A percentile compares a stretch with the other conserved stretches of the same genome.
Conservation (phyloP, 768 basidiomycete species). For the Cystobasidiopsis lactophilus region DNA sequence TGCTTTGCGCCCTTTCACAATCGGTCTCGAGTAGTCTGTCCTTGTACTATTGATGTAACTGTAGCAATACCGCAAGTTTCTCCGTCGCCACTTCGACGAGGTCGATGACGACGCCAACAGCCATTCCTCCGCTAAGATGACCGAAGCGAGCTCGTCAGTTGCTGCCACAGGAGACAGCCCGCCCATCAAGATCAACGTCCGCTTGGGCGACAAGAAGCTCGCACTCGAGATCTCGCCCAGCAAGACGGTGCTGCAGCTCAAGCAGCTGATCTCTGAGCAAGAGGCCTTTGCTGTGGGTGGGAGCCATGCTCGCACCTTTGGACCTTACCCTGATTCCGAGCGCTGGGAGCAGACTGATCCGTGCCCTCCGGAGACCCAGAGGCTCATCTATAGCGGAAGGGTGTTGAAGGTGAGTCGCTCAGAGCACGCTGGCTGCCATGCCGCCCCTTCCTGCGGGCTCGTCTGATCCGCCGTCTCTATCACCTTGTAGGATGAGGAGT, state of each 20-base stretch:
- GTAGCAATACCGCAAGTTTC: too few species aligned
- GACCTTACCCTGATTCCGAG: too few species aligned
- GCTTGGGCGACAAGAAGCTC: slow-evolving; percentile 54
- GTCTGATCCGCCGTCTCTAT: background rate
- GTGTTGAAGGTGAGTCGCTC: slow-evolving; percentile 20
- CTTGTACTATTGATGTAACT: too few species aligned
- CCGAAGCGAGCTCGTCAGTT: too few species aligned
- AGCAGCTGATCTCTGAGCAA: slow-evolving; percentile 64
- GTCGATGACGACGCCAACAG: too few species aligned
- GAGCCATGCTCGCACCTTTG: too few species aligned
- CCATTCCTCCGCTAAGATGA: too few species aligned
- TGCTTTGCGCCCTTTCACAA: too few species aligned
- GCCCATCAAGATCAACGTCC: slow-evolving; percentile 23
- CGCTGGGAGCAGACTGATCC: slow-evolving; percentile 31
- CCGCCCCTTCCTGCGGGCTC: background rate
- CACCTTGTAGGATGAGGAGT: slow-evolving; percentile 34
- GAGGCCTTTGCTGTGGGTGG: too few species aligned
- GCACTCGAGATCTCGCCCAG: slow-evolving; percentile 57
- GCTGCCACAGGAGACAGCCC: too few species aligned
- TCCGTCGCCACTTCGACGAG: too few species aligned
- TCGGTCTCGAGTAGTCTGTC: too few species aligned
- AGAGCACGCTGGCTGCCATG: background rate
- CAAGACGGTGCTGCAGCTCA: slow-evolving; percentile 76
- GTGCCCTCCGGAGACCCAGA: slow-evolving; percentile 41
- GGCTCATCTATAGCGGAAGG: slow-evolving; percentile 77